Base-by-base conservation (phyloP, 768 basidiomycete species). In the Antrodiella citrinella region DNA sequence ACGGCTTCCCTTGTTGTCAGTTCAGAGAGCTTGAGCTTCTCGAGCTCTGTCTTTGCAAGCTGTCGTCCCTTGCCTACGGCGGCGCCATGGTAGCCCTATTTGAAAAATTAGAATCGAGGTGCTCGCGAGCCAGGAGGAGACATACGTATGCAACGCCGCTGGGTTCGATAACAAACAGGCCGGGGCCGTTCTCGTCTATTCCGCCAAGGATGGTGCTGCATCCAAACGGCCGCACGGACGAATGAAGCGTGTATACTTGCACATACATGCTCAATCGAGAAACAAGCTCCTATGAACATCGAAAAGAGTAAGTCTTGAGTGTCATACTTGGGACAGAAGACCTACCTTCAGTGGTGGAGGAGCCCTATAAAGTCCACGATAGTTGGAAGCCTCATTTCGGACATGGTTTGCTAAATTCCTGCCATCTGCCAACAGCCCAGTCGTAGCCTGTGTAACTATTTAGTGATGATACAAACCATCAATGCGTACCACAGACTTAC, bases 51-150 rank as follows among this genome's bases (percentile, higher is more conserved):
- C 77, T 97, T 98, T 18, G 96, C 96, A 54, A 98, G 74, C 62
- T 96, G 92, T 50, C 89, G 84, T n/a, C 96, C 96, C 67, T 98
- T 99, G 48, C 96, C 96, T 23, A 94, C 84, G n/a, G 96, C 96
- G 12, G 89, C 89, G 22, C 93, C 95, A 51, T 93, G 78, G 68
- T 97, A 97, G 24, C 96, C 96, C 91, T 94, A 58, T 45, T 13
- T n/a, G n/a, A n/a, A n/a, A n/a, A n/a, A n/a, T n/a, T n/a, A n/a
- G 24, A 23, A n/a, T n/a, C n/a, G n/a, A n/a, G n/a, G n/a, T n/a
- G n/a, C n/a, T n/a, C n/a, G n/a, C n/a, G n/a, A 24, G 49, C 42
- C 44, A 18, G 39, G 23, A 35, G 30, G 15, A 21, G 3, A 74
- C 86, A 48, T 54, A 92, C 91, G 67, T 82, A 86, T 70, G 82